These are phyloP conservation scores for Fusarium brachygibbosum DNA, from an alignment of 2,329 filamentous ascomycete species.

Conservation along the genomic window DNA sequence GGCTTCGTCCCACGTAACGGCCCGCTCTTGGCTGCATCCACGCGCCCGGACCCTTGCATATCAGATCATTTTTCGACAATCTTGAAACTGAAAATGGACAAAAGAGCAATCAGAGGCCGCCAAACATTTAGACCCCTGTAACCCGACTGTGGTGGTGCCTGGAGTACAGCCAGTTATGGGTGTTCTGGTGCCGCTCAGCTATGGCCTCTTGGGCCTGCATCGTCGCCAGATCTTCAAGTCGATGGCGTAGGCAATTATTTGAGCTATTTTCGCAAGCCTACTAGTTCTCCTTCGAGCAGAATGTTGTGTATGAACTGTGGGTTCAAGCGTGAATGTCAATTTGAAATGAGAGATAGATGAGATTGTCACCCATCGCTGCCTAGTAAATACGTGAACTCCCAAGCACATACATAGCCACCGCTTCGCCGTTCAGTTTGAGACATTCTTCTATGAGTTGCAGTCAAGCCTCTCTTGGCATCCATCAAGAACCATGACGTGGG, in stretches of 20 bases:
- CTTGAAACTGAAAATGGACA: background rate
- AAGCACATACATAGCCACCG: too few relatives aligned
- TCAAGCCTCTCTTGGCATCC: too few relatives aligned
- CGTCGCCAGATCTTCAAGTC: background rate
- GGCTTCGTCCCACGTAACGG: background rate
- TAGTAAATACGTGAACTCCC: too few relatives aligned
- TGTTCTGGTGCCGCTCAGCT: background rate
- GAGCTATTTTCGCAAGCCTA: background rate
- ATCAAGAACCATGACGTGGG: too few relatives aligned
- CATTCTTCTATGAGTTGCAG: too few relatives aligned
- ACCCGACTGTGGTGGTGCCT: background rate
- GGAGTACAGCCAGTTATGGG: background rate
- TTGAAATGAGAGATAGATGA: too few relatives aligned
- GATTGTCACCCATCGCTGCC: too few relatives aligned
- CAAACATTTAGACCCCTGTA: background rate
- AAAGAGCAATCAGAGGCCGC: slow-evolving; percentile 1
- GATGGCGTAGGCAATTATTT: background rate
- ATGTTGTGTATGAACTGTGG: too few relatives aligned
- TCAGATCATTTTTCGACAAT: slow-evolving; percentile 1
- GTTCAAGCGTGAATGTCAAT: too few relatives aligned
- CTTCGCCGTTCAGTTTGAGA: too few relatives aligned
- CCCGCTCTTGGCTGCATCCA: background rate
- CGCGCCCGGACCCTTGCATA: background rate
- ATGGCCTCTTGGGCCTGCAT: too few relatives aligned
- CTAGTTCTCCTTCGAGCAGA: too few relatives aligned